Evolutionary conservation across 2,329 filamentous ascomycete genomes (phyloP).

Genomic region (Seiridium unicorne): DNA sequence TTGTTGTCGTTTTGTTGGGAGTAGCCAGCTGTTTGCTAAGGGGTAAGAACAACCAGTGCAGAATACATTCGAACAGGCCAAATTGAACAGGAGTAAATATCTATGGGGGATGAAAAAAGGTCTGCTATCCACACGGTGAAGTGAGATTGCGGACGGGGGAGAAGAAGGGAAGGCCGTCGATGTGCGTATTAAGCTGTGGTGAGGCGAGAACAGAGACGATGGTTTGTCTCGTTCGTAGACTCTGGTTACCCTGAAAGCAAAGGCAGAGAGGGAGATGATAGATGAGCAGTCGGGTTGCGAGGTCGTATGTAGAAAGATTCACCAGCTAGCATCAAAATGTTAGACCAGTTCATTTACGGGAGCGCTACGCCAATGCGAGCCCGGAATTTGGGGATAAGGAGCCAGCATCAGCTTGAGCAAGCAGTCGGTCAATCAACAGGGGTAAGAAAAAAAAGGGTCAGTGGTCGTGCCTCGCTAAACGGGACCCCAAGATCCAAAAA

Average conservation of each 20-base stretch:
- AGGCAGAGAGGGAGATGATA: neutral
- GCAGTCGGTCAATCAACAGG: too few relatives aligned
- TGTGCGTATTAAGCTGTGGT: neutral
- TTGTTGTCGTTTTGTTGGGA: neutral
- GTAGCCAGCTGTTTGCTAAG: constrained; percentile 6
- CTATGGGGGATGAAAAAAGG: constrained; percentile 8
- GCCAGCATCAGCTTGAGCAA: neutral
- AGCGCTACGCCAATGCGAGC: neutral
- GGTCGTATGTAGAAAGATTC: neutral
- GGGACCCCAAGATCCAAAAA: neutral
- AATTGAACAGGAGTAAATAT: constrained; percentile 9
- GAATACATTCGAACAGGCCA: constrained; percentile 12
- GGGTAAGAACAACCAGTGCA: constrained; percentile 10
- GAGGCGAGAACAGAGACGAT: neutral
- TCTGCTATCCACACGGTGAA: constrained; percentile 7
- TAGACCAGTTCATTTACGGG: neutral
- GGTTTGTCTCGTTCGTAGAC: neutral
- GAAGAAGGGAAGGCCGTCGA: neutral
- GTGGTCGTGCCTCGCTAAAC: constrained; percentile 2
- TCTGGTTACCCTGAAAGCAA: neutral
- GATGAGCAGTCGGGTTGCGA: neutral
- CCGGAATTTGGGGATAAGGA: constrained; percentile 7
- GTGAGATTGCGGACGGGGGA: constrained; percentile 4
- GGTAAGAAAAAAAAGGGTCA: neutral
- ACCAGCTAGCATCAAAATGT: constrained; percentile 4